Evolutionary conservation across 2,329 filamentous ascomycete genomes (phyloP).

Genomic region (Meredithiella fracta): DNA sequence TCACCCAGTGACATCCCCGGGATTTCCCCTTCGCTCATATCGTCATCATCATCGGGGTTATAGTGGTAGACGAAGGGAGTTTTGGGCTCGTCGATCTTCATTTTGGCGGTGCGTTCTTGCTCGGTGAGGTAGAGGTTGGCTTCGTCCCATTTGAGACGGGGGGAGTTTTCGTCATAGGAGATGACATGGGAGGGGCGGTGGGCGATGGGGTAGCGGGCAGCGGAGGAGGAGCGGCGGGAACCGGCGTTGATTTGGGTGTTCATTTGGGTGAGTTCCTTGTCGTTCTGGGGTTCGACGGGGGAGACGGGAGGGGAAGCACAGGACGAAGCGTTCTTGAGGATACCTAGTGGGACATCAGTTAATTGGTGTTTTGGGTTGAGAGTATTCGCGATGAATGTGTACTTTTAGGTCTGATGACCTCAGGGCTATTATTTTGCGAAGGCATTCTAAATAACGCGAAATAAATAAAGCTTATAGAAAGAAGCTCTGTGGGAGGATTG

Average conservation of each 20-base stretch:
- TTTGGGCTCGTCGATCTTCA: constrained; percentile 99
- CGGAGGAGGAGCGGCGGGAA: constrained; percentile 60
- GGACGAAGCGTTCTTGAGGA: constrained; percentile 77
- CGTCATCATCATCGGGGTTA: constrained; percentile 74
- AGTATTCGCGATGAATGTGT: constrained; percentile 13
- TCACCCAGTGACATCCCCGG: constrained; percentile 84
- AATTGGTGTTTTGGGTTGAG: background rate
- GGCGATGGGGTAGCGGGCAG: constrained; percentile 31
- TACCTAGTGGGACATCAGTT: constrained; percentile 44
- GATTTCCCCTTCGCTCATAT: constrained; percentile 71
- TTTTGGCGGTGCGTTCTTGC: constrained; percentile 84
- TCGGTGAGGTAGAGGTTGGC: constrained; percentile 94
- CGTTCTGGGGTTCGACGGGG: constrained; percentile 31
- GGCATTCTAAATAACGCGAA: constrained; percentile 6
- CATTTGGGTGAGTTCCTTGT: constrained; percentile 80
- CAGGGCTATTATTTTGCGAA: constrained; percentile 16
- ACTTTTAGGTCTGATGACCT: constrained; percentile 32
- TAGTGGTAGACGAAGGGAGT: constrained; percentile 90
- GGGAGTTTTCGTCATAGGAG: constrained; percentile 25
- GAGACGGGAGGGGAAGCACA: constrained; percentile 33
- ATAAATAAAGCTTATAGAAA: background rate
- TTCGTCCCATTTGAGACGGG: constrained; percentile 94
- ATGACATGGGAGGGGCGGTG: constrained; percentile 32
- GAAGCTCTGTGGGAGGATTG: background rate
- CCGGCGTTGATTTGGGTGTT: constrained; percentile 94